These are phyloP conservation scores for Salix brachista DNA, from an alignment of 345 rosid genomes.

Conservation along the genomic window DNA sequence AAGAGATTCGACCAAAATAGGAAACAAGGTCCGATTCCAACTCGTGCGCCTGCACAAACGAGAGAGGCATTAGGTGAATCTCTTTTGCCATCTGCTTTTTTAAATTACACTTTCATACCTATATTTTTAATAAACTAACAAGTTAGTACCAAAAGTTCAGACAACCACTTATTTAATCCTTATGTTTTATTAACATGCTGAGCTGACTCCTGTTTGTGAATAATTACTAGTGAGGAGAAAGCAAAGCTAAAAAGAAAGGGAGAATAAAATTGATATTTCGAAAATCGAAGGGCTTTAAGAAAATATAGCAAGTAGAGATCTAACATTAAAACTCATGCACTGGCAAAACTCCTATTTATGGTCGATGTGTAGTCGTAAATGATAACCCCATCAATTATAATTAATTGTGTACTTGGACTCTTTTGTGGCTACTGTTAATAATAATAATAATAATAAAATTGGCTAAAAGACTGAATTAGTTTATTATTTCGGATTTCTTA, in stretches of 20 bases:
- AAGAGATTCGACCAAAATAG: neutral
- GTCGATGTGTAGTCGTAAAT: neutral
- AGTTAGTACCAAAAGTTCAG: neutral
- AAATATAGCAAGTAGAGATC: too few species aligned
- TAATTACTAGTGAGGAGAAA: too few species aligned
- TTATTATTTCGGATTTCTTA: too few species aligned
- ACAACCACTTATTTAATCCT: neutral
- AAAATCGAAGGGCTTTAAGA: too few species aligned
- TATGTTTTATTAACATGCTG: neutral
- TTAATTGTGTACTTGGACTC: neutral
- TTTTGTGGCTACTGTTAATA: neutral
- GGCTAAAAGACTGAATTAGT: too few species aligned
- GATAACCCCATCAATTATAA: too few species aligned
- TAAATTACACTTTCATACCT: neutral
- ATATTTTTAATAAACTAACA: neutral
- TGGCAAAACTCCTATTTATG: neutral
- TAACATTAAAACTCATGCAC: neutral
- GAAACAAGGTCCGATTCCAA: slow-evolving; percentile 2
- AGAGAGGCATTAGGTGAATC: neutral
- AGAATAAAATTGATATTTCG: too few species aligned
- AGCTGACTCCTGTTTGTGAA: neutral
- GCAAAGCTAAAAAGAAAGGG: too few species aligned
- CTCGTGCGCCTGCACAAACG: neutral
- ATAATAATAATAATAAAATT: too few species aligned
- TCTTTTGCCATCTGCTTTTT: neutral